These are phyloP conservation scores for Tephrocybe sp. DNA, from an alignment of 768 basidiomycete species.

Conservation along the genomic window DNA sequence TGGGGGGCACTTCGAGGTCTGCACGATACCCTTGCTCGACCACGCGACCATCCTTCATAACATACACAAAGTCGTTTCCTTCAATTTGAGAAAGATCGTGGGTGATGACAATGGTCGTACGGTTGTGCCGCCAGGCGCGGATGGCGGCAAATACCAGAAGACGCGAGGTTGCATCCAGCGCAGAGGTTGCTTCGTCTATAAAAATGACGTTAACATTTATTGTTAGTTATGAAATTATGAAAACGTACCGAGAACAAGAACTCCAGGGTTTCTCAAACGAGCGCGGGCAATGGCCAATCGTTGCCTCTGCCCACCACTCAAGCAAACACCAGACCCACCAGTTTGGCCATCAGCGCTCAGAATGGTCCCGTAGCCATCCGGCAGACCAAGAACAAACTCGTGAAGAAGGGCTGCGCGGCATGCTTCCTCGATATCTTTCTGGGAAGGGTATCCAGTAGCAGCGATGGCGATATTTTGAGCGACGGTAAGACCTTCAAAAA, in stretches of 20 bases:
- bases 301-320: constrained; percentile 94
- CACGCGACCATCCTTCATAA: constrained; percentile 76
- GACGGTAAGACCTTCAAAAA: constrained; percentile 76
- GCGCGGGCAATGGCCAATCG: constrained; percentile 88
- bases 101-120: constrained; percentile 92
- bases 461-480: constrained; percentile 88
- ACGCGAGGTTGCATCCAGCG: constrained; percentile 84
- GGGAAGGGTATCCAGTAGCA: constrained; percentile 49
- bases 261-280: constrained; percentile 77
- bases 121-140: constrained; percentile 65
- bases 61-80: constrained; percentile 83
- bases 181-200: constrained; percentile 77
- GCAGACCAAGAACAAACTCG: constrained; percentile 82
- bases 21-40: constrained; percentile 85
- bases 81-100: constrained; percentile 89
- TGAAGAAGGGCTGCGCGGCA: constrained; percentile 85
- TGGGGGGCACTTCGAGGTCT: constrained; percentile 60
- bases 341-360: constrained; percentile 57
- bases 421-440: constrained; percentile 74
- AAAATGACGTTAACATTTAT: constrained; percentile 3
- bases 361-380: constrained; percentile 83
- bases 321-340: constrained; percentile 42
- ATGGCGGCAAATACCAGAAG: constrained; percentile 78
- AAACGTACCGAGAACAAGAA: constrained; percentile 86
- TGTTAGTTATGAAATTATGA: background rate